Evolutionary conservation across 2,329 filamentous ascomycete species (phyloP).

Genomic region (Fusarium albosuccineum): DNA sequence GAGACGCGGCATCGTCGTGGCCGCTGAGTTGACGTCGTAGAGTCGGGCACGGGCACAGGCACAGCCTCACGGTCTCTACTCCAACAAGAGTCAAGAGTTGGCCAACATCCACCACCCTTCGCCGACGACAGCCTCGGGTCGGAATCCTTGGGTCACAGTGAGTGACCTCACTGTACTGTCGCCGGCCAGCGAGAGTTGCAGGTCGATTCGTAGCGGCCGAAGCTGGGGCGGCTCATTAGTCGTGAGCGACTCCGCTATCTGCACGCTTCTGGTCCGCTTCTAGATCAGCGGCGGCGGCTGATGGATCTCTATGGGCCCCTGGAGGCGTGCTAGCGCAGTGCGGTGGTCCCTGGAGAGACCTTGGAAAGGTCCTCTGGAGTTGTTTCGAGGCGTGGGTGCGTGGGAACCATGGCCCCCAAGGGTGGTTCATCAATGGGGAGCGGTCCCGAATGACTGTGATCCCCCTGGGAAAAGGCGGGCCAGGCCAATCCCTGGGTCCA

Average conservation of each 20-base stretch:
- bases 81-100: conserved; percentile 31
- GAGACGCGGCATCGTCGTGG: conserved; percentile 21
- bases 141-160: not conserved
- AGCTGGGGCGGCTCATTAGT: conserved; percentile 47
- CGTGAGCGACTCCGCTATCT: conserved; percentile 41
- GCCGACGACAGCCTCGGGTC: not conserved
- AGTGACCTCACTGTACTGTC: conserved; percentile 31
- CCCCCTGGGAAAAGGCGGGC: conserved; percentile 33
- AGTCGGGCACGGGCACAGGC: not conserved
- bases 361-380: conserved; percentile 22
- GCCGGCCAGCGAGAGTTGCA: conserved; percentile 37
- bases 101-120: not conserved
- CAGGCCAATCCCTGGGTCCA: conserved; percentile 38
- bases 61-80: conserved; percentile 2
- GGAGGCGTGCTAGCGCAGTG: conserved; percentile 29
- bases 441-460: conserved; percentile 31
- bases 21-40: conserved; percentile 1
- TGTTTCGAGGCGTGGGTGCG: conserved; percentile 11
- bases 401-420: conserved; percentile 20
- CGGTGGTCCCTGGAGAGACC: conserved; percentile 33
- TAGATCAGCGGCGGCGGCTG: conserved; percentile 48
- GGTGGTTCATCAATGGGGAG: conserved; percentile 15
- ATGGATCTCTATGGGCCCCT: conserved; percentile 40
- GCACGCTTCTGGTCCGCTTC: conserved; percentile 49
- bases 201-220: conserved; percentile 45